A percentile compares a stretch with the other conserved stretches of the same genome.
These are phyloP conservation scores for Metschnikowia drakensbergensis DNA, from an alignment of 805 yeast genomes.

Conservation along the genomic window DNA sequence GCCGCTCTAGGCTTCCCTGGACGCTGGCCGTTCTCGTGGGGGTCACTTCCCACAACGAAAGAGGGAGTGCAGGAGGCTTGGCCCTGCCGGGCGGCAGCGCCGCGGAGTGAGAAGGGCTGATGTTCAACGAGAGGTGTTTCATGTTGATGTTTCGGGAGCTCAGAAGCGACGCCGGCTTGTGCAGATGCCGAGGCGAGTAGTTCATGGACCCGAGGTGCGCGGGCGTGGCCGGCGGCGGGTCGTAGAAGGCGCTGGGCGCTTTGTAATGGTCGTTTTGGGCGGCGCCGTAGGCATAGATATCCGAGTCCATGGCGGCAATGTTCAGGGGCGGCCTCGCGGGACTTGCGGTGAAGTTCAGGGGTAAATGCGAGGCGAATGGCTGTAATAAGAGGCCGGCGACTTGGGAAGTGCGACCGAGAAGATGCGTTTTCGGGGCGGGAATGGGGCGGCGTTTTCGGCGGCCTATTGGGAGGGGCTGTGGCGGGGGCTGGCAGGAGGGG, in stretches of 20 bases:
- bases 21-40: not conserved
- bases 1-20: too few species aligned
- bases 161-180: conserved; percentile 26
- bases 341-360: too few species aligned
- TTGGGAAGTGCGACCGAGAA: too few species aligned
- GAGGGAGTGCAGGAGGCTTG: conserved; percentile 8
- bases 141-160: conserved; percentile 31
- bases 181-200: conserved; percentile 38
- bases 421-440: too few species aligned
- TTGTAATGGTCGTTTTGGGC: conserved; percentile 4
- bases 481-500: not conserved
- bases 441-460: too few species aligned
- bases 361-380: too few species aligned
- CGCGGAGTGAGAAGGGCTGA: conserved; percentile 12
- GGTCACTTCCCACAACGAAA: conserved; percentile 6
- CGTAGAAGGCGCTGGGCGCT: conserved; percentile 9
- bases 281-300: conserved; percentile 3
- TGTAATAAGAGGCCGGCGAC: too few species aligned
- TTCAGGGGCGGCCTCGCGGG: not conserved
- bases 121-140: conserved; percentile 36
- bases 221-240: conserved; percentile 7
- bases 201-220: conserved; percentile 22
- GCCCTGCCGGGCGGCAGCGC: conserved; percentile 9
- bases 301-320: conserved; percentile 6
- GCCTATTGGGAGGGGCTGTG: too few species aligned